Evolutionary conservation across 352 stramenopile genomes (phyloP).

Genomic region (Pythium sp.): DNA sequence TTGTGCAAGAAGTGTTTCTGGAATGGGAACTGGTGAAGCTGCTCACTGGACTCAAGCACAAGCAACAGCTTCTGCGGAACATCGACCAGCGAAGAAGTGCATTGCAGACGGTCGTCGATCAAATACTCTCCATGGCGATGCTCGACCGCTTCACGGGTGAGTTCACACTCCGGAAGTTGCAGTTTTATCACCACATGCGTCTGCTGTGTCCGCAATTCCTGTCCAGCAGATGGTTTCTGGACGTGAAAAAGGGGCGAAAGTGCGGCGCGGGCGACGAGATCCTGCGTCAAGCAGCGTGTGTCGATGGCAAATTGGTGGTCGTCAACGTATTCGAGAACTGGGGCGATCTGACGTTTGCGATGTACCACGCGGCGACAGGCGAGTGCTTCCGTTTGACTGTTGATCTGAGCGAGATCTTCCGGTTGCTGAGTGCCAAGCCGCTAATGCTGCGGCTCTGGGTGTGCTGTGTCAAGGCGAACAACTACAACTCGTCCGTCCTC

Average conservation of each 20-base stretch:
- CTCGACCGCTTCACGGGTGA: constrained; percentile 70
- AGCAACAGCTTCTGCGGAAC: background rate
- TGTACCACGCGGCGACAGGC: constrained; percentile 47
- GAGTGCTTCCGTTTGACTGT: constrained; percentile 34
- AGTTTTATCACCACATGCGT: constrained; percentile 66
- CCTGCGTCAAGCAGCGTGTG: constrained; percentile 43
- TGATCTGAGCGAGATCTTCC: constrained; percentile 32
- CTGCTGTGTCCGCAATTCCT: constrained; percentile 49
- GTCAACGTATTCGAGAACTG: constrained; percentile 76
- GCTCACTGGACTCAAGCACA: constrained; percentile 27
- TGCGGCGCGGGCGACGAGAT: constrained; percentile 71
- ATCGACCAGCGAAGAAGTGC: constrained; percentile 8
- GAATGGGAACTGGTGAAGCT: constrained; percentile 66
- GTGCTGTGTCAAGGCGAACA: constrained; percentile 67
- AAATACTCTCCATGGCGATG: constrained; percentile 51
- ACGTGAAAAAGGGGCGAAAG: constrained; percentile 53
- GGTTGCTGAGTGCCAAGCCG: constrained; percentile 33
- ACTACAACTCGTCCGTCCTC: constrained; percentile 47
- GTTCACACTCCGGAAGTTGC: constrained; percentile 65
- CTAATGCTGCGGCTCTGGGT: constrained; percentile 62
- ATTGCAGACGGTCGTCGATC: constrained; percentile 34
- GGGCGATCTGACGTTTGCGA: constrained; percentile 56
- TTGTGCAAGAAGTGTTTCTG: constrained; percentile 55
- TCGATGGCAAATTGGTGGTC: constrained; percentile 50
- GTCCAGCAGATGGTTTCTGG: constrained; percentile 57